Evolutionary conservation across 2,329 filamentous ascomycete genomes (phyloP).

Genomic region (Fusarium dimerum): DNA sequence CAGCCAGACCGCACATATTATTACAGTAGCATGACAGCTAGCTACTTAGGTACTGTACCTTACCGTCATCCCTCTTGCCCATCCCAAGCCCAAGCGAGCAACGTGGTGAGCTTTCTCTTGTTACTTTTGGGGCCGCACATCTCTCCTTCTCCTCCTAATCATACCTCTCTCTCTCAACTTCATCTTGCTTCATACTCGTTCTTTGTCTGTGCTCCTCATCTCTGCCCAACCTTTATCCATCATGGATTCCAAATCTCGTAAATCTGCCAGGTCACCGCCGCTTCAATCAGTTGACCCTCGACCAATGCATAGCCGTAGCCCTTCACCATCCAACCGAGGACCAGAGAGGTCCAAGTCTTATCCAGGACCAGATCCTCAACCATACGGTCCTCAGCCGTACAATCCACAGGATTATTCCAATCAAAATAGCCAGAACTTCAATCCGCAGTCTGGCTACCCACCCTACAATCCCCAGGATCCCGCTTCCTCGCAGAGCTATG

Average conservation of each 20-base stretch:
- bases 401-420: conserved; percentile 19
- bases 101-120: neutral
- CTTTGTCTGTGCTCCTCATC: neutral
- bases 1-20: too few species aligned
- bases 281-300: conserved; percentile 30
- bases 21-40: neutral
- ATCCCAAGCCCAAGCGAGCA: neutral
- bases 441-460: neutral
- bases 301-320: conserved; percentile 28
- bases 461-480: conserved; percentile 11
- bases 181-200: neutral
- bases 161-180: neutral
- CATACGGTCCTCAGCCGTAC: conserved; percentile 18
- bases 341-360: conserved; percentile 24
- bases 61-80: neutral
- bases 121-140: neutral
- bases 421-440: conserved; percentile 17
- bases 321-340: conserved; percentile 22
- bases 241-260: conserved; percentile 21
- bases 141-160: neutral
- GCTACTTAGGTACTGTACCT: neutral
- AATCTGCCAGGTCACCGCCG: conserved; percentile 19
- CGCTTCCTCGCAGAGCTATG: conserved; percentile 8
- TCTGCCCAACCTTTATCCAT: conserved; percentile 1
- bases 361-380: conserved; percentile 19